phyloP scores from a whole-genome alignment of 1,139 yeast species.

The Taphrina sp. region DNA sequence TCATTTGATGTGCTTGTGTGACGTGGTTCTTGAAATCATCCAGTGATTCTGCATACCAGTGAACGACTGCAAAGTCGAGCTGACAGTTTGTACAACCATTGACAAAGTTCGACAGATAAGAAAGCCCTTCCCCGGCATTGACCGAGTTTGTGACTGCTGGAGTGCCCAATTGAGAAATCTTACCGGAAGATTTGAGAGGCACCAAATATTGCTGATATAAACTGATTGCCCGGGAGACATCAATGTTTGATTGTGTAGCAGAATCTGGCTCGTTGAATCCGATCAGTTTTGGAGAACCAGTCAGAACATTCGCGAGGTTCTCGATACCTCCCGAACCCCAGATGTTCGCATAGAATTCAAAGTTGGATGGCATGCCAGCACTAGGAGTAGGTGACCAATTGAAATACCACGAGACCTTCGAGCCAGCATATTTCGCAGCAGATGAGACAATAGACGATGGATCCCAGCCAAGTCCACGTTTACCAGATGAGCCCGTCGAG shows the following conservation, averaged over 20 bases:
- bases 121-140: slow-evolving; percentile 21
- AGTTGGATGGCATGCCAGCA: slow-evolving; percentile 23
- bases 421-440: slow-evolving; percentile 10
- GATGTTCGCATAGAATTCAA: slow-evolving; percentile 29
- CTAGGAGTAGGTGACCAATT: slow-evolving; percentile 27
- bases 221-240: slow-evolving; percentile 11
- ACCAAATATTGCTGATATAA: slow-evolving; percentile 24
- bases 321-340: slow-evolving; percentile 26
- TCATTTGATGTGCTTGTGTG: slow-evolving; percentile 21
- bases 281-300: slow-evolving; percentile 19
- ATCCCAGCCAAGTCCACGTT: slow-evolving; percentile 30
- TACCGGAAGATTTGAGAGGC: slow-evolving; percentile 14
- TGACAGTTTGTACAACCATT: slow-evolving; percentile 23
- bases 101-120: slow-evolving; percentile 24
- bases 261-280: slow-evolving; percentile 34
- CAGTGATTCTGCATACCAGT: slow-evolving; percentile 24
- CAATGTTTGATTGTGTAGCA: slow-evolving; percentile 23
- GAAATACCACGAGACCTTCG: slow-evolving; percentile 27
- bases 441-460: slow-evolving; percentile 4
- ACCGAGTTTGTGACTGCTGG: slow-evolving; percentile 31
- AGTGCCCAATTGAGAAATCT: slow-evolving; percentile 26
- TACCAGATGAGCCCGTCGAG: slow-evolving; percentile 3
- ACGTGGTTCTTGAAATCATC: slow-evolving; percentile 29
- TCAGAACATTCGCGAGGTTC: slow-evolving; percentile 10
- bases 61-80: slow-evolving; percentile 30